Base-by-base conservation (phyloP, 176 grass and related monocot species). In the Oropetium thomaeum region DNA sequence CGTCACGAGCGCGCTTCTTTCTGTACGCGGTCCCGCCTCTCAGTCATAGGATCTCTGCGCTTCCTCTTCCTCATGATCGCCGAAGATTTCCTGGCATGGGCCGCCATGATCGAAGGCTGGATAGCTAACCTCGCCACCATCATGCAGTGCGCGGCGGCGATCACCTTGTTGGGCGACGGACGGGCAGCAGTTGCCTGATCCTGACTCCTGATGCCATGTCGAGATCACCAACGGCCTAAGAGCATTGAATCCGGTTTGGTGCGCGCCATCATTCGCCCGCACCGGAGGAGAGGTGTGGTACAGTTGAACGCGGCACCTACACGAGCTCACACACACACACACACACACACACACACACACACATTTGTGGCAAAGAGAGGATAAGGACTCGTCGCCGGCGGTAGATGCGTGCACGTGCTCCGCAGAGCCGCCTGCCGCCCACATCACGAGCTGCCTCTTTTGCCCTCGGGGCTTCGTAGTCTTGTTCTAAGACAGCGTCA, bases 261-360 rank as follows among this genome's bases (percentile, higher is more conserved):
- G 54, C 66, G n/a, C 29, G 73, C 79, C 78, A 55, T 74, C 62
- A 42, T 62, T 62, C n/a, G n/a, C 62, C 53, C 27, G 60, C 63
- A 12, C 30, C 17, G 31, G 17, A 41, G 20, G 74, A 16, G 7
- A 40, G 70, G 8, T 10, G 43, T 1, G 5, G 13, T 55, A 40
- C 73, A n/a, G 41, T 49, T 49, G 27, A 58, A 31, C 58, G 28
- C 39, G 53, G 53, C 69, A 14, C 51, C 71, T 58, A 26, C 37
- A 17, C 12, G 27, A 10, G 34, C 25, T 63, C 35, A 23, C 44
- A 35, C 37, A 15, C 31, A 14, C 48, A 31, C 65, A 47, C n/a
- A n/a, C n/a, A n/a, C n/a, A n/a, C n/a, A n/a, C n/a, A n/a, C n/a
- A n/a, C 35, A 23, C 44, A 35, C 37, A 15, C 31, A 14, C 48